Base-by-base conservation (phyloP, 768 basidiomycete genomes). In the Lactifluus piperatus region DNA sequence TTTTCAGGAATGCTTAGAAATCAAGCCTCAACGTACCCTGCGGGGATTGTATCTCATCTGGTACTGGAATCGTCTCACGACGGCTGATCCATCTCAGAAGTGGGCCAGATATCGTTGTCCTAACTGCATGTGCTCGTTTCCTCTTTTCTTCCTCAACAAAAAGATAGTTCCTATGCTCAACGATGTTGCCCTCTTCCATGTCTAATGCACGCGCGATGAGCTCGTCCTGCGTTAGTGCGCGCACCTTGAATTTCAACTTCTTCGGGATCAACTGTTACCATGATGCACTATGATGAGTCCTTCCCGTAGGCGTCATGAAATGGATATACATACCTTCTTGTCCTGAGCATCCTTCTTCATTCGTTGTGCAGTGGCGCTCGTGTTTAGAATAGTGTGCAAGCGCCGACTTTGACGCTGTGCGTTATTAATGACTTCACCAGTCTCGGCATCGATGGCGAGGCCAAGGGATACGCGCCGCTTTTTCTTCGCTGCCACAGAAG, bases 181-280 rank as follows among this genome's bases (percentile, higher is more conserved):
- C 76, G 22, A 85, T 82, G 68, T 94, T 94, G 0, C 85, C 84
- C 70, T 92, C 91, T 70, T 94, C 92, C 53, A 84, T 90, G 65
- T 92, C 88, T 18, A 94, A 79, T 0, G 92, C 92, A 7, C 81
- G 81, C 2, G 82, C 83, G 57, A 94, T 86, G 8, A 94, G 79
- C 65, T 94, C 88, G n/a, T 81, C 86, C 66, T 94, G 92, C 0
- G 90, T 90, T 45, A 77, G 79, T 5, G 74, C 69, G 30, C 77
- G 83, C 24, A 73, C 76, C 54, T 75, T 76, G 3, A 71, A 69
- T 66, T 83, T 87, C 7, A 71, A 67, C 65, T 84, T 86, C 72
- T 84, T 89, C 1, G 85, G 81, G 10, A 74, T 62, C 36, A 76
- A 74, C 0, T 45, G 43, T 13, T 13, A 24, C 13, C 22, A 13